phyloP scores from a whole-genome alignment of 441 rosid species.

The Corymbia calophylla region DNA sequence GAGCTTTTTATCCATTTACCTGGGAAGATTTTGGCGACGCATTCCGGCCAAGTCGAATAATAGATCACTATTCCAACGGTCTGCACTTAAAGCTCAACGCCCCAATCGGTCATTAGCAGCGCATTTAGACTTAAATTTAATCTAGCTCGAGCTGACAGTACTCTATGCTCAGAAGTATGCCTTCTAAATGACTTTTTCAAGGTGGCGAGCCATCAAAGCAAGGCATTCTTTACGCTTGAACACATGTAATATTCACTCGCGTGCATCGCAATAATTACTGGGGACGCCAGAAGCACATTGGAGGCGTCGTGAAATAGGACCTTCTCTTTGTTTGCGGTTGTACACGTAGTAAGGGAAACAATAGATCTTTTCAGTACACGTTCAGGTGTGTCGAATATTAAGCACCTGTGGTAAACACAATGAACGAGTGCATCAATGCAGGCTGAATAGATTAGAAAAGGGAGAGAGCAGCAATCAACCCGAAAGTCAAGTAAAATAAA shows the following conservation, averaged over 20 bases:
- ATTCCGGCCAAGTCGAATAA: background rate
- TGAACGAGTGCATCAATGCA: background rate
- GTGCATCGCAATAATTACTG: background rate
- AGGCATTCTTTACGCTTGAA: background rate
- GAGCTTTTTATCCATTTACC: background rate
- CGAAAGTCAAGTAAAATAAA: background rate
- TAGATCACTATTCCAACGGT: background rate
- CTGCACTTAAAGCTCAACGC: background rate
- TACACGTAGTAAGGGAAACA: background rate
- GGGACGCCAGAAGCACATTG: background rate
- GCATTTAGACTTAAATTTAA: background rate
- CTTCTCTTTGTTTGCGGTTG: background rate
- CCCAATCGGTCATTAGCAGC: background rate
- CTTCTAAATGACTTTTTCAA: background rate
- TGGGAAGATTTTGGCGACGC: background rate
- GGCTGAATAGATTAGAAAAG: background rate
- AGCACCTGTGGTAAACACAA: background rate
- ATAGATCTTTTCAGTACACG: background rate
- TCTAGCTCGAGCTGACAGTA: background rate
- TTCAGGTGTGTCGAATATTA: background rate
- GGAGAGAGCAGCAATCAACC: slow-evolving; percentile 5
- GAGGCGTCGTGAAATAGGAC: background rate
- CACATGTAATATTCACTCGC: background rate
- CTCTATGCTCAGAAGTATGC: background rate
- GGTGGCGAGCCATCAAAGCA: background rate